Evolutionary conservation across 2,329 filamentous ascomycete genomes (phyloP).

Genomic region (Grosmannia serpens): DNA sequence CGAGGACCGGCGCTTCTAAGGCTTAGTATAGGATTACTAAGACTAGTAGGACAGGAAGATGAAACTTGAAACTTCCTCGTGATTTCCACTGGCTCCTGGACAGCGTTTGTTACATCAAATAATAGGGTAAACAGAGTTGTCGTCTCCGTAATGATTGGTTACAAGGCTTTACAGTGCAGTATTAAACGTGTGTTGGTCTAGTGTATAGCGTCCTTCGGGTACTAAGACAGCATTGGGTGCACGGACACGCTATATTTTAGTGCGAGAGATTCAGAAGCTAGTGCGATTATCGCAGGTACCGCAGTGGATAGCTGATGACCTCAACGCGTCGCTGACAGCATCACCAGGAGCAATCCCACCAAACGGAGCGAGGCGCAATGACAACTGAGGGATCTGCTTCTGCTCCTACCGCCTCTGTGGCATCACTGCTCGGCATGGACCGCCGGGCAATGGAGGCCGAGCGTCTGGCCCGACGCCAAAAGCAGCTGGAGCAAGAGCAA

Average conservation of each 20-base stretch:
- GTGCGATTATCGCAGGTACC: not conserved
- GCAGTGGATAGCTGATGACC: not conserved
- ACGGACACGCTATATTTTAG: not conserved
- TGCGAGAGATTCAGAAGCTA: not conserved
- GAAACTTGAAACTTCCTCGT: too few relatives aligned
- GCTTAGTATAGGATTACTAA: too few relatives aligned
- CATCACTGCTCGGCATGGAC: slow-evolving; percentile 47
- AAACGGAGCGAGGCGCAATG: not conserved
- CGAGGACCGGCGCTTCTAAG: too few relatives aligned
- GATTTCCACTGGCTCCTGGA: too few relatives aligned
- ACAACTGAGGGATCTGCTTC: not conserved
- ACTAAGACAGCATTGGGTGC: not conserved
- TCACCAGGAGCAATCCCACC: not conserved
- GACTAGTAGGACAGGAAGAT: too few relatives aligned
- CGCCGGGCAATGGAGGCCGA: slow-evolving; percentile 79
- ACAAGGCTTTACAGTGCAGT: too few relatives aligned
- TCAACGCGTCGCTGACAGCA: not conserved
- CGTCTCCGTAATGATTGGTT: too few relatives aligned
- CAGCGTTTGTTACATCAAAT: too few relatives aligned
- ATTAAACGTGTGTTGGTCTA: not conserved
- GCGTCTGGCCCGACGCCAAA: slow-evolving; percentile 57
- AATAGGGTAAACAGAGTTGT: too few relatives aligned
- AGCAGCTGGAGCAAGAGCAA: slow-evolving; percentile 25
- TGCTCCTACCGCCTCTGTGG: slow-evolving; percentile 7
- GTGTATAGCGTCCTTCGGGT: not conserved